Evolutionary conservation across 2,329 filamentous ascomycete genomes (phyloP).

Genomic region (Talaromyces piceae): DNA sequence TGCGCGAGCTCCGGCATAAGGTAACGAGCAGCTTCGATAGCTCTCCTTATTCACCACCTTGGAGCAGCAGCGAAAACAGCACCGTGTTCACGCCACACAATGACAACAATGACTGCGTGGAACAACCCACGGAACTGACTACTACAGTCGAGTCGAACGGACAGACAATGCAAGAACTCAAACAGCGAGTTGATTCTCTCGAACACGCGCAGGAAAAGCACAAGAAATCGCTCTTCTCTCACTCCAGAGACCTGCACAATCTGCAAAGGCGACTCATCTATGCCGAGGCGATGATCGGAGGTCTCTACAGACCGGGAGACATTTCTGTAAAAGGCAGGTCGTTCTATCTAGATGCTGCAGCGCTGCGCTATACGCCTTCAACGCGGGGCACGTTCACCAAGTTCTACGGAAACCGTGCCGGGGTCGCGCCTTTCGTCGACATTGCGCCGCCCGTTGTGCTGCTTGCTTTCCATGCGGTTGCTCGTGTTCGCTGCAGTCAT

Average conservation of each 20-base stretch:
- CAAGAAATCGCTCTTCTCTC: background rate
- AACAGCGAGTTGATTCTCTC: background rate
- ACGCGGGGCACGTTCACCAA: constrained; percentile 2
- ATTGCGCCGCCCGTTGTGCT: constrained; percentile 4
- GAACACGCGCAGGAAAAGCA: background rate
- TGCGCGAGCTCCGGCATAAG: background rate
- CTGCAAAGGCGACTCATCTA: constrained; percentile 5
- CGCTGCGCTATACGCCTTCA: constrained; percentile 1
- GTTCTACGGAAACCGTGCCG: constrained; percentile 8
- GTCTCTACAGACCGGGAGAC: background rate
- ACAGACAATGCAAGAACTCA: background rate
- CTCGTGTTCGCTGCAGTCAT: constrained; percentile 4
- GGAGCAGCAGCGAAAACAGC: background rate
- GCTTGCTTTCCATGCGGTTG: constrained; percentile 3
- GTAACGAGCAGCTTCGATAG: background rate
- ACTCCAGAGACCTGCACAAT: constrained; percentile 1
- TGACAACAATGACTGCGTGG: background rate
- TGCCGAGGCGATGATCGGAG: constrained; percentile 5
- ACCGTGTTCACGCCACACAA: background rate
- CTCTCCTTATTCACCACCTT: background rate
- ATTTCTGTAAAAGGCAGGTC: constrained; percentile 2
- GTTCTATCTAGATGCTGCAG: constrained; percentile 4
- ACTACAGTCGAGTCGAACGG: background rate
- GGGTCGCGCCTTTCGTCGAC: constrained; percentile 3
- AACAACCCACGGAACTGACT: background rate